Percentiles rank a stretch among this genome's conserved stretches.
phyloP scores from a whole-genome alignment of 305 asterid species.

The Caryopteris hybrid region DNA sequence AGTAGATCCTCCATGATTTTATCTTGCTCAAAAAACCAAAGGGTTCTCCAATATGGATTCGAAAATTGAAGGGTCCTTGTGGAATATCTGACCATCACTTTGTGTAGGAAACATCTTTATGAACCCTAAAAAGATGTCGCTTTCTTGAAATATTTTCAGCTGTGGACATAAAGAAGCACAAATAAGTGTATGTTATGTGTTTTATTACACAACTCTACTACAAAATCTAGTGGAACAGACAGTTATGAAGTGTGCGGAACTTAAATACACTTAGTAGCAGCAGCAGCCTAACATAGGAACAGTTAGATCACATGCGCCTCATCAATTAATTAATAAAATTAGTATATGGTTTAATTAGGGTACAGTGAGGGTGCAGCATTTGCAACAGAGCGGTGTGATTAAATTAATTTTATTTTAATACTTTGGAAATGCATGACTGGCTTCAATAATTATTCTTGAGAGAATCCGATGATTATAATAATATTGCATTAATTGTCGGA shows the following conservation, averaged over 20 bases:
- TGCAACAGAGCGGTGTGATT: not conserved
- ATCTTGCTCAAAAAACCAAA: not conserved
- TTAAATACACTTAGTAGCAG: not conserved
- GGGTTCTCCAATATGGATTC: constrained; percentile 5
- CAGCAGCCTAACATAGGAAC: not conserved
- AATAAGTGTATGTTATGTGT: not conserved
- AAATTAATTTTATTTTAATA: not conserved
- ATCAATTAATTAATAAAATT: no score
- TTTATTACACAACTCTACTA: no score
- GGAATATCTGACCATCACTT: not conserved
- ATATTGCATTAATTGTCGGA: not conserved
- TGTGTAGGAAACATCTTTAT: constrained; percentile 10
- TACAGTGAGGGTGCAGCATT: not conserved
- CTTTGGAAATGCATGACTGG: not conserved
- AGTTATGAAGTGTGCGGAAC: not conserved
- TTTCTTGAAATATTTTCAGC: no score
- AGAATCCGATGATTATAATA: not conserved
- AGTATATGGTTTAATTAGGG: not conserved
- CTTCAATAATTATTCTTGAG: not conserved
- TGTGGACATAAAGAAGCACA: no score
- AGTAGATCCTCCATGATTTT: constrained; percentile 9
- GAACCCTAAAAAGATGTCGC: not conserved
- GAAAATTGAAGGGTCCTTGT: not conserved
- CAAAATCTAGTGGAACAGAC: no score
- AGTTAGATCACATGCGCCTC: not conserved